These are phyloP conservation scores for Protea cynaroides DNA, from an alignment of 164 flowering plant species.

Conservation along the genomic window DNA sequence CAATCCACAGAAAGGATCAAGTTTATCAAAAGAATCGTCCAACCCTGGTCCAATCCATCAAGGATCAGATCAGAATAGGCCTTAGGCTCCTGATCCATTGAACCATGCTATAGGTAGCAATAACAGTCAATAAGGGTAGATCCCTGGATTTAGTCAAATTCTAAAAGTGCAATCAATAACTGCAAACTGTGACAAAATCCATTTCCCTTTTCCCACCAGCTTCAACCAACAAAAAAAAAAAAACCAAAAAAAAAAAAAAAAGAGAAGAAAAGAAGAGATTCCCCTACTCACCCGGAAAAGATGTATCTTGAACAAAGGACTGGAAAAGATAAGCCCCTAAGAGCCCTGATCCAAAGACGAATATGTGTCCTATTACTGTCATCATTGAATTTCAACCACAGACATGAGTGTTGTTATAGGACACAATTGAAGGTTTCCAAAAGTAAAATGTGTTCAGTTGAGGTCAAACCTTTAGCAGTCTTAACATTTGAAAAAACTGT, in stretches of 20 bases:
- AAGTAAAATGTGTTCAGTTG: background rate
- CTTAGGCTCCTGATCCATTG: too few relatives aligned
- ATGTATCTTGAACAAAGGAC: slow-evolving; percentile 38
- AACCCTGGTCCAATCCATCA: too few relatives aligned
- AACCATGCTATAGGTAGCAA: too few relatives aligned
- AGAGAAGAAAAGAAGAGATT: background rate
- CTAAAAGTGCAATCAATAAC: too few relatives aligned
- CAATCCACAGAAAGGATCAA: too few relatives aligned
- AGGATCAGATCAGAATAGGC: too few relatives aligned
- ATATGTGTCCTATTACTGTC: slow-evolving; percentile 52
- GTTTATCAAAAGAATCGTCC: too few relatives aligned
- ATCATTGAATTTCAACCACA: slow-evolving; percentile 8
- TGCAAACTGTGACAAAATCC: too few relatives aligned
- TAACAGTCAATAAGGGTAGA: too few relatives aligned
- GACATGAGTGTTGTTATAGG: background rate
- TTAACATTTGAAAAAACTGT: slow-evolving; percentile 44
- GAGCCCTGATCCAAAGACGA: slow-evolving; percentile 64
- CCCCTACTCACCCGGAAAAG: slow-evolving; percentile 69
- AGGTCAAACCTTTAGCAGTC: slow-evolving; percentile 48
- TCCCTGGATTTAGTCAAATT: too few relatives aligned
- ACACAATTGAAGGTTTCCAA: background rate
- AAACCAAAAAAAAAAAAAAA: too few relatives aligned
- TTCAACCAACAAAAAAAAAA: too few relatives aligned
- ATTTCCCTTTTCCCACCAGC: background rate
- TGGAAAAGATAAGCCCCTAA: slow-evolving; percentile 61